Evolutionary conservation across 805 yeast species (phyloP).

Genomic region (Danielia reshetovae): DNA sequence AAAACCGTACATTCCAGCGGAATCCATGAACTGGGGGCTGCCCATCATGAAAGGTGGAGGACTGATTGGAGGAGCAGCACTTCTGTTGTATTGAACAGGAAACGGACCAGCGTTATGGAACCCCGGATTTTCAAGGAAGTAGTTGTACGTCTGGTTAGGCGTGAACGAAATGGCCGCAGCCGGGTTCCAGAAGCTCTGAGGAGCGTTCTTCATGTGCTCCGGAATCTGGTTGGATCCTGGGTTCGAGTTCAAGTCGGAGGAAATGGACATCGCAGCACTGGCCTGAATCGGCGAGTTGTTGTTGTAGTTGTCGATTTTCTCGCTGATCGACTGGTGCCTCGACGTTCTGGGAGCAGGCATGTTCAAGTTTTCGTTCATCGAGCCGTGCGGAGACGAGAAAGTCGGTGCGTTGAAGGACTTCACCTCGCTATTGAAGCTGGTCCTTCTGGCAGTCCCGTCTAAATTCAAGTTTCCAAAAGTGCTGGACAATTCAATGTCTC

Average conservation of each 20-base stretch:
- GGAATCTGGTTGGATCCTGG: conserved; percentile 6
- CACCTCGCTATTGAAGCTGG: conserved; percentile 42
- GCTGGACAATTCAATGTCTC: conserved; percentile 54
- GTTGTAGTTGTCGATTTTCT: conserved; percentile 59
- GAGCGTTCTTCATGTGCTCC: conserved; percentile 1
- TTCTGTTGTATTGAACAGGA: conserved; percentile 27
- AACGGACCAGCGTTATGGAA: conserved; percentile 15
- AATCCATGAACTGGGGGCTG: conserved; percentile 36
- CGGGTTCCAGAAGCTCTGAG: conserved; percentile 58
- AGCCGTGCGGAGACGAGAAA: conserved; percentile 32
- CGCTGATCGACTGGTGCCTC: conserved; percentile 53
- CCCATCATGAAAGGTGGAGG: conserved; percentile 40
- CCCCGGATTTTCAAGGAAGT: conserved; percentile 25
- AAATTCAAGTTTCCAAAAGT: conserved; percentile 40
- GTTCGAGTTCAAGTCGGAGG: conserved; percentile 23
- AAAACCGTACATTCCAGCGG: conserved; percentile 32
- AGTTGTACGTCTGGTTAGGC: conserved; percentile 33
- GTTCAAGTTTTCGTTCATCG: conserved; percentile 42
- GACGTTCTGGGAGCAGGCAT: conserved; percentile 32
- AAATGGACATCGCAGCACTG: conserved; percentile 31
- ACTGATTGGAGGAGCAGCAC: conserved; percentile 29
- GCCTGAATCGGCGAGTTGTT: conserved; percentile 43
- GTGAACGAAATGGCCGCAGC: conserved; percentile 59
- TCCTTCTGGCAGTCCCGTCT: conserved; percentile 41
- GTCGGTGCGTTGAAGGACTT: conserved; percentile 16